phyloP scores from a whole-genome alignment of 345 rosid species.

The Trapa incisa region DNA sequence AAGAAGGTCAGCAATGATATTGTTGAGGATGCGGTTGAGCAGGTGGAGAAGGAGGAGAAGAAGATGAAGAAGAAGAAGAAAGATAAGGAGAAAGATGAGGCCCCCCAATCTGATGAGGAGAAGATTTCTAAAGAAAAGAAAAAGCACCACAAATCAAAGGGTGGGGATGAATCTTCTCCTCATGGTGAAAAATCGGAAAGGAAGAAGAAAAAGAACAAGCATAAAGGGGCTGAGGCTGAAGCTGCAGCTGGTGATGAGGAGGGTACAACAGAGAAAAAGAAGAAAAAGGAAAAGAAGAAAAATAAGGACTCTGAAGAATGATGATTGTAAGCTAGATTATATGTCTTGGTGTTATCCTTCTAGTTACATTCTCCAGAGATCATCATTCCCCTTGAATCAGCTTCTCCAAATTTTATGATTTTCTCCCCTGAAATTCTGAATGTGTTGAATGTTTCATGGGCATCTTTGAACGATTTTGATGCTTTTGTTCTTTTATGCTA shows the following conservation, averaged over 20 bases:
- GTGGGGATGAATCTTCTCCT: constrained; percentile 17
- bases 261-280: constrained; percentile 54
- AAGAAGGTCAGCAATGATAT: constrained; percentile 21
- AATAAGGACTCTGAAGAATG: constrained; percentile 31
- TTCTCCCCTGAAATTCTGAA: background rate
- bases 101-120: constrained; percentile 15
- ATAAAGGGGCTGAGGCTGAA: constrained; percentile 37
- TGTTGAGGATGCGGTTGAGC: constrained; percentile 19
- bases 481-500: background rate
- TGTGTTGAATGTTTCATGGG: background rate
- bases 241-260: constrained; percentile 8
- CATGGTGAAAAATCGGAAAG: constrained; percentile 42
- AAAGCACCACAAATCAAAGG: constrained; percentile 28
- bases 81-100: constrained; percentile 29
- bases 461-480: background rate
- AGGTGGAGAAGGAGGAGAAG: constrained; percentile 20
- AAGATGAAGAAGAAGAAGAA: constrained; percentile 41
- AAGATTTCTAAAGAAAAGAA: constrained; percentile 37
- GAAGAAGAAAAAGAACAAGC: constrained; percentile 66
- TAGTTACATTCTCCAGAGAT: background rate
- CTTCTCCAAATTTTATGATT: background rate
- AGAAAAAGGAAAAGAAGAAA: constrained; percentile 60
- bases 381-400: background rate
- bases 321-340: background rate
- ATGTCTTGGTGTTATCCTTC: background rate